phyloP scores from a whole-genome alignment of 768 basidiomycete species.

The Lactarius evosmus region DNA sequence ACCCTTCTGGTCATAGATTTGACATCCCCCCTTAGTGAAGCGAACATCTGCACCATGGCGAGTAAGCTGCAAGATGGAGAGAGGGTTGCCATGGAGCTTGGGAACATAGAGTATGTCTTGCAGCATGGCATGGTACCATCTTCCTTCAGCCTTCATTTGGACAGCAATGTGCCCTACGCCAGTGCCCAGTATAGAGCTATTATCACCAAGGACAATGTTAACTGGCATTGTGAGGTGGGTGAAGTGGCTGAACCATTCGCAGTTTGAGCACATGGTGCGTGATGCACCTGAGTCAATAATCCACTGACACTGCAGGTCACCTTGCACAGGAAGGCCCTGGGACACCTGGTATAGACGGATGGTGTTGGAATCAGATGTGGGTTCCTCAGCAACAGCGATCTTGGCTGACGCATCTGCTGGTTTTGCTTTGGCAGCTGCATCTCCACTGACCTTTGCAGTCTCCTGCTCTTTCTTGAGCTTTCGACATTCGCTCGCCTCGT shows the following conservation, averaged over 20 bases:
- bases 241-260: slow-evolving; percentile 9
- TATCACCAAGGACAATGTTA: slow-evolving; percentile 25
- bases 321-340: no score
- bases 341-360: no score
- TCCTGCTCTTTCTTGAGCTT: slow-evolving; percentile 24
- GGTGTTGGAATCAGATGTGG: no score
- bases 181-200: slow-evolving; percentile 22
- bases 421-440: neutral
- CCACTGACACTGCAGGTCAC: no score
- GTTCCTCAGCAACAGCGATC: no score
- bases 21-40: slow-evolving; percentile 12
- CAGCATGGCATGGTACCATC: slow-evolving; percentile 9
- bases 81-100: slow-evolving; percentile 28
- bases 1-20: slow-evolving; percentile 1
- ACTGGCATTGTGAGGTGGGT: neutral
- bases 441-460: neutral
- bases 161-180: slow-evolving; percentile 20
- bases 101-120: slow-evolving; percentile 27
- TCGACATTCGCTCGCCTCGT: neutral
- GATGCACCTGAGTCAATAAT: neutral
- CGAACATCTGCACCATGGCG: slow-evolving; percentile 5
- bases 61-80: slow-evolving; percentile 28
- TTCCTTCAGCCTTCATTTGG: neutral
- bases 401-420: no score
- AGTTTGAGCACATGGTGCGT: slow-evolving; percentile 24